A percentile compares a stretch with the other conserved stretches of the same genome.
phyloP scores from a whole-genome alignment of 2,329 filamentous ascomycete species.

The Teratosphaeria epicoccoides region DNA sequence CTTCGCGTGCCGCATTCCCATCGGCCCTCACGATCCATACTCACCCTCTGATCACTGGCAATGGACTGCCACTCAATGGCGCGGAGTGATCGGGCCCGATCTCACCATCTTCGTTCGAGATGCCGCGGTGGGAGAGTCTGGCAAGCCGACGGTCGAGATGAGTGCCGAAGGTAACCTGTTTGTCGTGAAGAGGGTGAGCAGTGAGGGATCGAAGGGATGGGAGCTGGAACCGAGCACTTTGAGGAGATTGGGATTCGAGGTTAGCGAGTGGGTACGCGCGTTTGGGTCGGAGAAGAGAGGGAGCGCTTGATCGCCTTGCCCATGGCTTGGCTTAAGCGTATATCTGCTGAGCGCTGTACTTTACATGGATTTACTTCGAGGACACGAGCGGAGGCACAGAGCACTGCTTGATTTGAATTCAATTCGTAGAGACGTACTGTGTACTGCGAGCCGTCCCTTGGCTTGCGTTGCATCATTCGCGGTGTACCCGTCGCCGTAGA shows the following conservation, averaged over 20 bases:
- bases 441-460: too few relatives aligned
- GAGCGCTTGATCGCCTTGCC: conserved; percentile 1
- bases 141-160: conserved; percentile 27
- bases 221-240: conserved; percentile 43
- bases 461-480: too few relatives aligned
- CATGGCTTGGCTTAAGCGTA: neutral
- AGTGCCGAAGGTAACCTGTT: conserved; percentile 32
- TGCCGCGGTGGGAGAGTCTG: conserved; percentile 14
- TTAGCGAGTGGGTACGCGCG: conserved; percentile 63
- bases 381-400: neutral
- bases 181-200: conserved; percentile 30
- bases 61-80: conserved; percentile 92
- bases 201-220: conserved; percentile 16
- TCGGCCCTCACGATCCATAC: conserved; percentile 56
- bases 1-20: conserved; percentile 63
- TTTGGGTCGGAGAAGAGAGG: conserved; percentile 15
- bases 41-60: conserved; percentile 87
- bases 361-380: neutral
- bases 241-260: conserved; percentile 72
- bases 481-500: too few relatives aligned
- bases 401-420: neutral
- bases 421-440: neutral
- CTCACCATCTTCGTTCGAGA: conserved; percentile 58
- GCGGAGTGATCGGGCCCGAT: conserved; percentile 73
- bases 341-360: neutral